phyloP scores from a whole-genome alignment of 75 land plant genomes.

The Pinus tabuliformis region DNA sequence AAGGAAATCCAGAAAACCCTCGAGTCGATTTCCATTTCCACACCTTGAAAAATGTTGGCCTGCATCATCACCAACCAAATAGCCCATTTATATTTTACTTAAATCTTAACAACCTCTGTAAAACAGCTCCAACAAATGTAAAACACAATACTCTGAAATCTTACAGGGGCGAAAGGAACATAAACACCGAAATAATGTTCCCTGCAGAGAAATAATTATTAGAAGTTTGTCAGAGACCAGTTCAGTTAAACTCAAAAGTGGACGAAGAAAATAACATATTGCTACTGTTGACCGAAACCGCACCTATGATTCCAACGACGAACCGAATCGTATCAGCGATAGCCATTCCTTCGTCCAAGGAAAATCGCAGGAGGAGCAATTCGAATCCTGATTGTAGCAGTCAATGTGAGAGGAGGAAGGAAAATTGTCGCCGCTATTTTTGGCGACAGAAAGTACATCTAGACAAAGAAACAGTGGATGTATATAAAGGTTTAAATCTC shows the following conservation, averaged over 20 bases:
- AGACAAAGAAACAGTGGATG: neutral
- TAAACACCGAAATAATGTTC: conserved; percentile 40
- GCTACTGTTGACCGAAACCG: neutral
- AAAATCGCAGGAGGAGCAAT: too few relatives aligned
- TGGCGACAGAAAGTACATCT: too few relatives aligned
- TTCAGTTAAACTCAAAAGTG: too few relatives aligned
- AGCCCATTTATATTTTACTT: neutral
- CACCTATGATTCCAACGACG: too few relatives aligned
- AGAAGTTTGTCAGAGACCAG: too few relatives aligned
- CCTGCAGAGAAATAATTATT: conserved; percentile 28
- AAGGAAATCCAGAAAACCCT: too few relatives aligned
- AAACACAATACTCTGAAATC: neutral
- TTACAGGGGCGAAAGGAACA: conserved; percentile 69
- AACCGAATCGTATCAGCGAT: too few relatives aligned
- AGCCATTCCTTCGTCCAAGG: too few relatives aligned
- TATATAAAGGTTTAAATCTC: neutral
- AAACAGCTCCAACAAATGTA: neutral
- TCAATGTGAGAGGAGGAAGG: too few relatives aligned
- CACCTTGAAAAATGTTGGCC: conserved; percentile 53
- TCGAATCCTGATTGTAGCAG: too few relatives aligned
- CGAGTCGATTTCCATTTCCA: conserved; percentile 29
- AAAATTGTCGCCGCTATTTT: too few relatives aligned
- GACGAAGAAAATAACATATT: too few relatives aligned
- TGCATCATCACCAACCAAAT: conserved; percentile 14
- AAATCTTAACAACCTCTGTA: neutral